Percentiles rank a stretch among this genome's conserved stretches.
phyloP scores from a whole-genome alignment of 768 basidiomycete genomes.

The Tylopilus felleus region DNA sequence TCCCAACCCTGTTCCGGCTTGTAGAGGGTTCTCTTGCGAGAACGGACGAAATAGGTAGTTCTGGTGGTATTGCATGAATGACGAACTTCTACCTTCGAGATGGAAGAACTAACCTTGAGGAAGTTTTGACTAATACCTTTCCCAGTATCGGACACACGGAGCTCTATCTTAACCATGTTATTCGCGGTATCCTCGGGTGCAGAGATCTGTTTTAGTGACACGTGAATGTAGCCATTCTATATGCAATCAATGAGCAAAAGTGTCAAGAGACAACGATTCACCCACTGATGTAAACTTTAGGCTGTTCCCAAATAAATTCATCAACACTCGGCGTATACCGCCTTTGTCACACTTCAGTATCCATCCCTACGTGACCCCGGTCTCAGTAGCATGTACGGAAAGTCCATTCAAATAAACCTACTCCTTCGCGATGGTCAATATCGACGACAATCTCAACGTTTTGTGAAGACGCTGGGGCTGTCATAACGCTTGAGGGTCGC shows the following conservation, averaged over 20 bases:
- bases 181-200: slow-evolving; percentile 49
- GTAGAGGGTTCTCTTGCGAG: slow-evolving; percentile 92
- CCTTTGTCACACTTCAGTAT: slow-evolving; percentile 84
- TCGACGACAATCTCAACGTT: slow-evolving; percentile 88
- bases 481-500: slow-evolving; percentile 39
- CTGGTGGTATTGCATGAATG: slow-evolving; percentile 33
- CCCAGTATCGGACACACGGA: slow-evolving; percentile 85
- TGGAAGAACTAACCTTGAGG: slow-evolving; percentile 56
- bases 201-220: slow-evolving; percentile 73
- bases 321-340: slow-evolving; percentile 85
- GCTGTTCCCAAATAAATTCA: slow-evolving; percentile 95
- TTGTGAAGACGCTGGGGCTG: slow-evolving; percentile 31
- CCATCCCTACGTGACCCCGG: slow-evolving; percentile 65
- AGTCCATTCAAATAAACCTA: slow-evolving; percentile 32
- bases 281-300: slow-evolving; percentile 85
- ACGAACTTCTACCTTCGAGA: not conserved
- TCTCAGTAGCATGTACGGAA: slow-evolving; percentile 5
- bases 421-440: slow-evolving; percentile 68
- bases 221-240: slow-evolving; percentile 87
- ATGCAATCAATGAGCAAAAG: slow-evolving; percentile 4
- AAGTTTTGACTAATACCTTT: slow-evolving; percentile 96
- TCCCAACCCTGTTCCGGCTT: slow-evolving; percentile 90
- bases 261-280: slow-evolving; percentile 4
- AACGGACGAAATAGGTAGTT: slow-evolving; percentile 97
- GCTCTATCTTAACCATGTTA: slow-evolving; percentile 69